Conservation (phyloP, 2,329 filamentous ascomycete species). For the Akanthomyces muscarius region DNA sequence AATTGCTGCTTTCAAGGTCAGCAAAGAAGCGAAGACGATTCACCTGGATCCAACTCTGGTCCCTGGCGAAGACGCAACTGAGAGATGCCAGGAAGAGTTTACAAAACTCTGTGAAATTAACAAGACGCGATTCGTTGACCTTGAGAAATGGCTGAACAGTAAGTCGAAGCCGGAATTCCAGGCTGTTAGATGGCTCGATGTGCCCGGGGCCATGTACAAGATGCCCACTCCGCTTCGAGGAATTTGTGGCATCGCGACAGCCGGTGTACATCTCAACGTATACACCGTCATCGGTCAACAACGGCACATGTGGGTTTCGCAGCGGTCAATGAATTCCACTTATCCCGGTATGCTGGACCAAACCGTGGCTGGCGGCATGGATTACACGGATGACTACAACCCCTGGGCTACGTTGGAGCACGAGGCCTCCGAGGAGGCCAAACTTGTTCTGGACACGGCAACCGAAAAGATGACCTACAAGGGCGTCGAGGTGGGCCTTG, state of each 20-base stretch:
- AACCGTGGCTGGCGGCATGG: constrained; percentile 35
- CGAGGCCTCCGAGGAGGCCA: constrained; percentile 34
- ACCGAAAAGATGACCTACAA: constrained; percentile 18
- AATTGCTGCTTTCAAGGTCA: constrained; percentile 19
- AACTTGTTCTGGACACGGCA: constrained; percentile 19
- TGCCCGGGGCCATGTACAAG: constrained; percentile 21
- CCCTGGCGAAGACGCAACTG: constrained; percentile 17
- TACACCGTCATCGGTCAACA: constrained; percentile 22
- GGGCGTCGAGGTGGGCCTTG: constrained; percentile 23
- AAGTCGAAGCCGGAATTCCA: constrained; percentile 22
- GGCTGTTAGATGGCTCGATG: constrained; percentile 27
- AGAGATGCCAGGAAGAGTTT: constrained; percentile 24
- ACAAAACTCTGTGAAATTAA: constrained; percentile 27
- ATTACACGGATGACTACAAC: constrained; percentile 26
- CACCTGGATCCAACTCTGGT: constrained; percentile 22
- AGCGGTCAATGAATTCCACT: constrained; percentile 27
- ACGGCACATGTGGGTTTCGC: constrained; percentile 29
- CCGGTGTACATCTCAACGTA: constrained; percentile 36
- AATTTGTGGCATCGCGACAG: constrained; percentile 34
- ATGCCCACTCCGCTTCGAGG: constrained; percentile 33
- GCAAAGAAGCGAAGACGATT: constrained; percentile 19
- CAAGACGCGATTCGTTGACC: constrained; percentile 24
- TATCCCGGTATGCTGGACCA: constrained; percentile 36
- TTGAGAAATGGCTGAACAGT: constrained; percentile 24
- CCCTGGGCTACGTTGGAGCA: constrained; percentile 29